These are phyloP conservation scores for Striga hermonthica DNA, from an alignment of 305 asterid species.

Conservation along the genomic window DNA sequence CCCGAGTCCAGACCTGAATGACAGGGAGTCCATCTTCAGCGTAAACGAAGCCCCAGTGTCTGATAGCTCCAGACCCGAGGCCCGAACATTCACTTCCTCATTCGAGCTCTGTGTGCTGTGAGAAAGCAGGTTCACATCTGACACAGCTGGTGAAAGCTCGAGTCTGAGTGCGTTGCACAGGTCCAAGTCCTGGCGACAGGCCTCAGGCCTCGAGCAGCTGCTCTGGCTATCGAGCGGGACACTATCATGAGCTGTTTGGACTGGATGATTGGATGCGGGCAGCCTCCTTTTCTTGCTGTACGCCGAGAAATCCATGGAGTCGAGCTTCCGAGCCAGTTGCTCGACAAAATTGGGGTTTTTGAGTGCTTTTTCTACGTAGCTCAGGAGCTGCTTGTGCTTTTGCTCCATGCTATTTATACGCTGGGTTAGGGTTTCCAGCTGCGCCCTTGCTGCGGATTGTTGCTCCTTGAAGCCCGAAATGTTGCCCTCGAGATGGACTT, in stretches of 20 bases:
- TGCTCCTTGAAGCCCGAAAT: constrained; percentile 51
- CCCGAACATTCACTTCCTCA: constrained; percentile 46
- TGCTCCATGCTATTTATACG: constrained; percentile 61
- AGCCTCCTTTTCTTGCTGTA: constrained; percentile 81
- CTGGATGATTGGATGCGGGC: constrained; percentile 56
- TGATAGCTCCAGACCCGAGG: constrained; percentile 61
- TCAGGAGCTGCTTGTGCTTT: constrained; percentile 64
- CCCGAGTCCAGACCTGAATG: constrained; percentile 39
- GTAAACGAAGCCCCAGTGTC: constrained; percentile 71
- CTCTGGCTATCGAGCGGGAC: constrained; percentile 50
- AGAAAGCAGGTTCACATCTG: constrained; percentile 66
- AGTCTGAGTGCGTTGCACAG: constrained; percentile 68
- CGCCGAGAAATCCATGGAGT: constrained; percentile 76
- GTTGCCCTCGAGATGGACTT: constrained; percentile 54
- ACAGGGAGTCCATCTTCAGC: constrained; percentile 58
- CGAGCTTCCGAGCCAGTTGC: constrained; percentile 68
- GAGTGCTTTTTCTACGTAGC: constrained; percentile 55
- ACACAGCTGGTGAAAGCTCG: constrained; percentile 71
- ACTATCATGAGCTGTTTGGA: constrained; percentile 50
- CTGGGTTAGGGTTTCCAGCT: constrained; percentile 54
- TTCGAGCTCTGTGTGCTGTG: constrained; percentile 83
- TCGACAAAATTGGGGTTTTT: constrained; percentile 68
- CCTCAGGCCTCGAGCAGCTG: constrained; percentile 51
- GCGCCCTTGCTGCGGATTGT: constrained; percentile 59
- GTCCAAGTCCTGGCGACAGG: constrained; percentile 41